Evolutionary conservation across 345 rosid species (phyloP), one percentile per base, ranked within the genome.

Genomic region (Conringia planisiliqua): DNA sequence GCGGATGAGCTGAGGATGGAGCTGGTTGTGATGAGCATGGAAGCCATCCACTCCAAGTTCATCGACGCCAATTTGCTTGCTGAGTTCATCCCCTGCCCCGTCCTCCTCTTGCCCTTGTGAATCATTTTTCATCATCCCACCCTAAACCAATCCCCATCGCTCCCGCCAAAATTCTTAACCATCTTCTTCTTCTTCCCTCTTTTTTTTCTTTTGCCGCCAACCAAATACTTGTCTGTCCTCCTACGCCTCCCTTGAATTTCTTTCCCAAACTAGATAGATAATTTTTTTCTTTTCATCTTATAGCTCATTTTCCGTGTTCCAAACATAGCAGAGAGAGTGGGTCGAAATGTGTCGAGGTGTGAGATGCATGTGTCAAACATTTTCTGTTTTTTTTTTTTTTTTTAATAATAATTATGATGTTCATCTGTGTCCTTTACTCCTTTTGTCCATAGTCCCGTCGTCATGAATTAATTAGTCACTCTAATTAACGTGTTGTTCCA

Each of bases 11-110:
- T 94, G 22, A 84, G 78, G 66, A 76, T 90, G 84, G 98, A 94
- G 83, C 81, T 94, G 60, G 98, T 94, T 10, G 85, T 94, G 13
- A 65, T 94, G 80, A 94, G 98, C 83, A 91, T 94, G 98, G 98
- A 91, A 60, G 97, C 98, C 57, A 91, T 94, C 74, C 98, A 94
- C 79, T 94, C 97, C n/a, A 94, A 94, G 87, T 89, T 87, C 68
- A 90, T 94, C 5, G 97, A 94, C 78, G 96, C 96, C 40, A 94
- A 94, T 80, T 82, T 94, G 30, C 85, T 90, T 4, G 98, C 93
- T 16, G 98, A 94, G 83, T 94, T 94, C 79, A 83, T 91, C 73
- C 98, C 98, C 13, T 94, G 98, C 77, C 95, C 98, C 0, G 90
- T 94, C 78, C 81, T 94, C 3, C 96, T 94, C 35, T 78, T 94